Evolutionary conservation across 2,329 filamentous ascomycete species (phyloP).

Genomic region (Xylariaceae sp.): DNA sequence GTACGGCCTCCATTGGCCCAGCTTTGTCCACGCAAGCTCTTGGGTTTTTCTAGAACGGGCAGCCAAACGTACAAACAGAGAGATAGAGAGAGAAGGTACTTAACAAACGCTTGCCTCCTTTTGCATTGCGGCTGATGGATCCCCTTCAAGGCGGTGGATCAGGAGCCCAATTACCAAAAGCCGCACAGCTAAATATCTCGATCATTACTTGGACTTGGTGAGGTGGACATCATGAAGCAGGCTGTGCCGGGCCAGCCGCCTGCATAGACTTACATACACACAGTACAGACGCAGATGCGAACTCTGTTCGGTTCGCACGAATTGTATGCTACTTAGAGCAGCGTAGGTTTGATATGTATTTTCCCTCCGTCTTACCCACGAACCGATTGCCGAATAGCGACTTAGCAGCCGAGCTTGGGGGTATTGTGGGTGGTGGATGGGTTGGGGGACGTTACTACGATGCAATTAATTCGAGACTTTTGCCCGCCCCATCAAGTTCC

Average conservation of each 20-base stretch:
- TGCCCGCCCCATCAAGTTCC: conserved; percentile 9
- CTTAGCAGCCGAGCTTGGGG: no score
- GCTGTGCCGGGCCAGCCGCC: not conserved
- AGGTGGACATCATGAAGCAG: no score
- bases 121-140: conserved; percentile 5
- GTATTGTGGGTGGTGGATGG: conserved; percentile 15
- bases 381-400: conserved; percentile 14
- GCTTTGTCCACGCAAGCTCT: conserved; percentile 5
- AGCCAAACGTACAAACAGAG: no score
- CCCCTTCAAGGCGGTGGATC: conserved; percentile 16
- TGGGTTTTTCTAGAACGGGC: conserved; percentile 20
- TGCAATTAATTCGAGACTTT: conserved; percentile 17
- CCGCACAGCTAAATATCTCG: no score
- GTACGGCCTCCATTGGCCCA: conserved; percentile 34
- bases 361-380: conserved; percentile 7
- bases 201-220: conserved; percentile 6
- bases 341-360: no score
- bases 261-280: not conserved
- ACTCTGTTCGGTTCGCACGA: no score
- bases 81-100: no score
- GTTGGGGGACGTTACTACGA: conserved; percentile 23
- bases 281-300: no score
- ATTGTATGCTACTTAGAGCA: no score
- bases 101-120: not conserved
- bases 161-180: not conserved